Conservation (phyloP, 371 early-diverging fungal genomes). For the Entomophthora muscae region DNA sequence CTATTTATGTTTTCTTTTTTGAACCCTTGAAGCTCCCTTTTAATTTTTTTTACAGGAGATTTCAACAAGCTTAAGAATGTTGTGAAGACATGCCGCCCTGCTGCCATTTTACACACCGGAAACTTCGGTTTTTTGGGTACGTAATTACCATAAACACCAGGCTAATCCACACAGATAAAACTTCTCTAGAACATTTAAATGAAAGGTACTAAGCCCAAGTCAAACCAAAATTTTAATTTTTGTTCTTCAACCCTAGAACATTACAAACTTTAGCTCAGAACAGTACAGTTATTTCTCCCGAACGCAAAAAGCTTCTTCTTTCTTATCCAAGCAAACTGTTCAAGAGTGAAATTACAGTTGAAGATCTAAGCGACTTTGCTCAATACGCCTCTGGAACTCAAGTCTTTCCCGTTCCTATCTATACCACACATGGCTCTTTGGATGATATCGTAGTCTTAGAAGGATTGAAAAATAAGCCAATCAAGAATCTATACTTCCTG, state of each 20-base stretch:
- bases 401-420: constrained; percentile 34
- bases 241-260: constrained; percentile 20
- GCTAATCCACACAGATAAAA: not conserved
- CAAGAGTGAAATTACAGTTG: not conserved
- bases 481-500: constrained; percentile 31
- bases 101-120: constrained; percentile 42
- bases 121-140: constrained; percentile 40
- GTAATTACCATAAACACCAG: not conserved
- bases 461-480: constrained; percentile 33
- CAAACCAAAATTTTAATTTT: not conserved
- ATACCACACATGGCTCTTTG: constrained; percentile 46
- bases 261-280: constrained; percentile 39
- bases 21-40: too few relatives aligned
- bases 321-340: constrained; percentile 16
- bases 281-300: constrained; percentile 32
- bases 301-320: constrained; percentile 23
- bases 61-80: constrained; percentile 39
- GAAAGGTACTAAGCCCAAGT: constrained; percentile 4
- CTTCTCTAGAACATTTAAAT: constrained; percentile 7
- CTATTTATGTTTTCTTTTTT: not conserved
- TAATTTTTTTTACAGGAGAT: constrained; percentile 25
- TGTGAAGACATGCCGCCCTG: constrained; percentile 33
- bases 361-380: constrained; percentile 19
- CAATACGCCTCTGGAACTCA: constrained; percentile 24
- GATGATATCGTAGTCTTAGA: constrained; percentile 44